phyloP scores from a whole-genome alignment of 129 eudicot genomes.

The Scalesia atractyloides region DNA sequence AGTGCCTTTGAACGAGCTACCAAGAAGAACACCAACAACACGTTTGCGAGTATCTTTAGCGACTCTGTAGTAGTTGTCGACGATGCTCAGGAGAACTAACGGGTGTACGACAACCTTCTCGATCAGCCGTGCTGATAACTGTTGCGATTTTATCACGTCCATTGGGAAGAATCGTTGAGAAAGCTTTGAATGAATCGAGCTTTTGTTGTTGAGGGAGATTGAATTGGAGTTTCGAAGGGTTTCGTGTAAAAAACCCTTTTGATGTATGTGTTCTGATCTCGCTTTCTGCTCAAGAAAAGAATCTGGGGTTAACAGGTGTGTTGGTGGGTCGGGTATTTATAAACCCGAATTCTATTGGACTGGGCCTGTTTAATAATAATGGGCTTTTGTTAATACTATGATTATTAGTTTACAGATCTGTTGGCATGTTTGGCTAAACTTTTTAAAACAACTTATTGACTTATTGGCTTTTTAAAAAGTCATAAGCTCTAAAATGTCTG shows the following conservation, averaged over 20 bases:
- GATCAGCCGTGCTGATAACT: conserved; percentile 69
- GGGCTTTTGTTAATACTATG: too few species aligned
- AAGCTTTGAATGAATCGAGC: background rate
- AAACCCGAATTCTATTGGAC: background rate
- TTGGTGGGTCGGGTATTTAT: background rate
- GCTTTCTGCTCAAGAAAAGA: conserved; percentile 42
- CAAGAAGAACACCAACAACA: conserved; percentile 92
- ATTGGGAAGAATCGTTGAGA: conserved; percentile 23
- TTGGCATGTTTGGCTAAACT: too few species aligned
- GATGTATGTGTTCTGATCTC: conserved; percentile 4
- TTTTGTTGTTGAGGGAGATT: background rate
- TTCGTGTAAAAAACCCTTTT: conserved; percentile 36
- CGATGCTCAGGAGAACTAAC: conserved; percentile 85
- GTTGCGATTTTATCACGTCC: conserved; percentile 96
- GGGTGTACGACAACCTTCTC: conserved; percentile 97
- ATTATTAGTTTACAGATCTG: too few species aligned
- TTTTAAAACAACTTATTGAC: too few species aligned
- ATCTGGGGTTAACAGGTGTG: conserved; percentile 24
- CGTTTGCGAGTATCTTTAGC: conserved; percentile 95
- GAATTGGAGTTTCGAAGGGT: conserved; percentile 26
- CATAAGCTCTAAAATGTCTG: too few species aligned
- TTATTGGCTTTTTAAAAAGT: too few species aligned
- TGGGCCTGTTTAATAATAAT: background rate
- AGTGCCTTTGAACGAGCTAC: conserved; percentile 80
- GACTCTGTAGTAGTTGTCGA: conserved; percentile 90